Conservation (phyloP, 192 early-diverging fungal genomes). For the Coemansia sp. region DNA sequence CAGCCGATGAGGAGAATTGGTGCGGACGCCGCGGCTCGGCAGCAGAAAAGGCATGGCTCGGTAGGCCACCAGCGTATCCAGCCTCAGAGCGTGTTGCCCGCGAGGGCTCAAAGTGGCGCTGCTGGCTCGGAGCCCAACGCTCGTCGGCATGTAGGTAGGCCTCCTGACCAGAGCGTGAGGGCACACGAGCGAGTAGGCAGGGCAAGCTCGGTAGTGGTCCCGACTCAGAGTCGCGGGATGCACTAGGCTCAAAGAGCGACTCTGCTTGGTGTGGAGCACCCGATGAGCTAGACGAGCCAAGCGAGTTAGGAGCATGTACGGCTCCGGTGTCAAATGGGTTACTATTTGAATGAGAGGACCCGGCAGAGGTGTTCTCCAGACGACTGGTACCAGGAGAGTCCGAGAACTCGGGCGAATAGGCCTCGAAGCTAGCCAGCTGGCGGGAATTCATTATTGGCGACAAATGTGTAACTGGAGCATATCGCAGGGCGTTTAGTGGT, state of each 20-base stretch:
- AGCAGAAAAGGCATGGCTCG: not conserved
- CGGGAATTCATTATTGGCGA: conserved; percentile 8
- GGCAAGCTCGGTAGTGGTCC: conserved; percentile 35
- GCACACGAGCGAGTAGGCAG: not conserved
- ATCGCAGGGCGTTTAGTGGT: not conserved
- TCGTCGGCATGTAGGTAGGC: conserved; percentile 10
- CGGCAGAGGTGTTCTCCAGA: not conserved
- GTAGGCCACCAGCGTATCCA: conserved; percentile 7
- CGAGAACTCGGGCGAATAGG: conserved; percentile 43
- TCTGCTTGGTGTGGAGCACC: conserved; percentile 11
- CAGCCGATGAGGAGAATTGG: conserved; percentile 27
- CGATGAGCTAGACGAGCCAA: conserved; percentile 25
- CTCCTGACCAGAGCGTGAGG: conserved; percentile 2
- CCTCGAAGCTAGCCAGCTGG: conserved; percentile 16
- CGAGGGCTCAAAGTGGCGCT: conserved; percentile 2
- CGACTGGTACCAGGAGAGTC: conserved; percentile 4
- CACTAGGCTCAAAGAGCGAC: conserved; percentile 30
- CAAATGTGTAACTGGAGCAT: not conserved
- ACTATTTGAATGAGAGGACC: not conserved
- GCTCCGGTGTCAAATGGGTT: not conserved
- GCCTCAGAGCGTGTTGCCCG: conserved; percentile 12
- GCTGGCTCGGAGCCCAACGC: conserved; percentile 10
- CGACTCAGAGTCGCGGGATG: conserved; percentile 27
- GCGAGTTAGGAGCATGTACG: not conserved
- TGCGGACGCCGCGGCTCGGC: conserved; percentile 4